phyloP scores from a whole-genome alignment of 129 eudicot genomes.

The Helichrysum umbraculigerum region DNA sequence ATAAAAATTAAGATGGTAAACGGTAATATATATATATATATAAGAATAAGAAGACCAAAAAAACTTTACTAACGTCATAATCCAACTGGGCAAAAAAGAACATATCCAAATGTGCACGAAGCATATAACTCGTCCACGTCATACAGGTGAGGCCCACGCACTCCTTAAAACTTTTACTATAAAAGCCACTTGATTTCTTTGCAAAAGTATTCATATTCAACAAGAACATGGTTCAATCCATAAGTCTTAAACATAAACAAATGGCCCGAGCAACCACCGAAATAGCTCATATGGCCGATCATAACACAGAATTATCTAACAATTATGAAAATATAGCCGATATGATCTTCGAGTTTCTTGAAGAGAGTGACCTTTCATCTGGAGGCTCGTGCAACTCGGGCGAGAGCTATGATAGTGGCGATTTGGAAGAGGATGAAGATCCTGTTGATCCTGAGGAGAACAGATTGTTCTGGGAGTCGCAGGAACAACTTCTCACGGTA shows the following conservation, averaged over 20 bases:
- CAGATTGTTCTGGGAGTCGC: constrained; percentile 61
- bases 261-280: constrained; percentile 24
- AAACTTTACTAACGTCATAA: constrained; percentile 2
- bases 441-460: constrained; percentile 39
- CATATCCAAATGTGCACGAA: constrained; percentile 29
- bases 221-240: constrained; percentile 14
- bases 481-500: constrained; percentile 57
- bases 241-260: not conserved
- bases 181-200: constrained; percentile 26
- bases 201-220: constrained; percentile 10
- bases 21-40: too few relatives aligned
- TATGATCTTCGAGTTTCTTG: constrained; percentile 65
- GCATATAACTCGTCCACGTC: constrained; percentile 26
- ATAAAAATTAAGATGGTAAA: too few relatives aligned
- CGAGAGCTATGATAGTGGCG: constrained; percentile 15
- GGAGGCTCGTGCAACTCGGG: constrained; percentile 39
- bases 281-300: not conserved
- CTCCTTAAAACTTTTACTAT: constrained; percentile 30
- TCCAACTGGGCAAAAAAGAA: constrained; percentile 34
- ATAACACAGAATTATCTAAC: constrained; percentile 12
- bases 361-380: constrained; percentile 44
- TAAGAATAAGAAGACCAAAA: not conserved
- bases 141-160: constrained; percentile 28
- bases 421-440: constrained; percentile 38
- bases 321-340: constrained; percentile 14